Evolutionary conservation across 2,329 filamentous ascomycete genomes (phyloP).

Genomic region (Pseudogymnoascus sp.): DNA sequence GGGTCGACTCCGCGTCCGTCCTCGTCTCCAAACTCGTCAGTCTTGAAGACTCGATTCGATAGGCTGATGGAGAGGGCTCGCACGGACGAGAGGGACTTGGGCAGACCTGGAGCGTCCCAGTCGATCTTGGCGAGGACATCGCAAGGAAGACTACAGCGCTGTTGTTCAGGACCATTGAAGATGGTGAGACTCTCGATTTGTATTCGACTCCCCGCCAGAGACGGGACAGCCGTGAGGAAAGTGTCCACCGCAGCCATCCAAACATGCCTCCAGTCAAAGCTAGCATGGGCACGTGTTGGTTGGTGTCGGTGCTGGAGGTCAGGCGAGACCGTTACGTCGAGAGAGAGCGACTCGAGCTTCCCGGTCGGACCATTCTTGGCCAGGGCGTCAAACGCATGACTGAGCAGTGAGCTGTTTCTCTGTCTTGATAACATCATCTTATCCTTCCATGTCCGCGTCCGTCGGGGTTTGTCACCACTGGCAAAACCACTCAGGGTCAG

Average conservation of each 20-base stretch:
- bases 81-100: background rate
- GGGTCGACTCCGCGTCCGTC: background rate
- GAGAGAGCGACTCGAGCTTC: background rate
- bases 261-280: background rate
- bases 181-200: background rate
- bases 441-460: background rate
- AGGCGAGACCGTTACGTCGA: background rate
- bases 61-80: background rate
- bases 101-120: background rate
- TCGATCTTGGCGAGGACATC: background rate
- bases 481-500: background rate
- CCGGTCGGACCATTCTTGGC: background rate
- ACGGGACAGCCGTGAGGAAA: background rate
- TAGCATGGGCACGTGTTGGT: background rate
- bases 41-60: background rate
- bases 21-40: background rate
- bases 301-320: background rate
- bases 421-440: background rate
- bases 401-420: background rate
- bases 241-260: background rate
- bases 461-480: background rate
- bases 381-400: background rate
- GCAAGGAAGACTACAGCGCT: background rate
- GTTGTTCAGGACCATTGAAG: background rate
- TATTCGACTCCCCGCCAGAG: background rate